phyloP scores from a whole-genome alignment of 1,284 basidiomycete species.

The Cutaneotrichosporon curvatum region DNA sequence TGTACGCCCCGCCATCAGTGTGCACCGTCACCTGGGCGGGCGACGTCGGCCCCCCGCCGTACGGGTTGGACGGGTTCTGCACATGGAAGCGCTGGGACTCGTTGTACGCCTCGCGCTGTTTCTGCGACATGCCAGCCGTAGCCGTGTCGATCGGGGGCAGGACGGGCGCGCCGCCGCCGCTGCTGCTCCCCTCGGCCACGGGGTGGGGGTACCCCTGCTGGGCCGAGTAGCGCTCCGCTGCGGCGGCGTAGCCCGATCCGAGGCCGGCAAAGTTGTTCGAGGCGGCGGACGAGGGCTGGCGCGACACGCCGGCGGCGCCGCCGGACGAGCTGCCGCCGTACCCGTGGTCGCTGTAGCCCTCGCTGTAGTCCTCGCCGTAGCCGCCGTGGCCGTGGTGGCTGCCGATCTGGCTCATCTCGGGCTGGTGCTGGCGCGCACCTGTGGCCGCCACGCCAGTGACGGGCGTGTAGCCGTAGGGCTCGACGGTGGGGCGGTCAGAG shows the following conservation, averaged over 20 bases:
- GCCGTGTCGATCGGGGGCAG: background rate
- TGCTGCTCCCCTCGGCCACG: constrained; percentile 1
- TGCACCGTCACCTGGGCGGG: constrained; percentile 30
- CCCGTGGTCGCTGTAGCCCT: background rate
- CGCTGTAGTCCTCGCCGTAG: background rate
- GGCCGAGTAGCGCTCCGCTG: background rate
- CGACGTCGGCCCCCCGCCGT: constrained; percentile 13
- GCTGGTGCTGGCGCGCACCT: constrained; percentile 5
- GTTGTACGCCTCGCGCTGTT: constrained; percentile 40
- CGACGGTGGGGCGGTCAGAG: constrained; percentile 24
- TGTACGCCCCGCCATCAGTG: constrained; percentile 28
- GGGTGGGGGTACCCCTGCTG: background rate
- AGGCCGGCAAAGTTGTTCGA: constrained; percentile 40
- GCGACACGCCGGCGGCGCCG: constrained; percentile 16
- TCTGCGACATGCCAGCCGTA: constrained; percentile 27
- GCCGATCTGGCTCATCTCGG: constrained; percentile 39
- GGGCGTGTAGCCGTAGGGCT: constrained; percentile 34
- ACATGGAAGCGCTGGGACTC: constrained; percentile 34
- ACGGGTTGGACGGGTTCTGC: constrained; percentile 18
- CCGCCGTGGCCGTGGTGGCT: background rate
- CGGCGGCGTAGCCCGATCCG: constrained; percentile 22
- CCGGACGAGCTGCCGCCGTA: background rate
- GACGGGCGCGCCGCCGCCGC: background rate
- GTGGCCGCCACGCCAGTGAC: constrained; percentile 27
- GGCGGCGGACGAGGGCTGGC: constrained; percentile 32